Conservation (phyloP, 2,329 filamentous ascomycete species). For the Tolypocladium paradoxum region DNA sequence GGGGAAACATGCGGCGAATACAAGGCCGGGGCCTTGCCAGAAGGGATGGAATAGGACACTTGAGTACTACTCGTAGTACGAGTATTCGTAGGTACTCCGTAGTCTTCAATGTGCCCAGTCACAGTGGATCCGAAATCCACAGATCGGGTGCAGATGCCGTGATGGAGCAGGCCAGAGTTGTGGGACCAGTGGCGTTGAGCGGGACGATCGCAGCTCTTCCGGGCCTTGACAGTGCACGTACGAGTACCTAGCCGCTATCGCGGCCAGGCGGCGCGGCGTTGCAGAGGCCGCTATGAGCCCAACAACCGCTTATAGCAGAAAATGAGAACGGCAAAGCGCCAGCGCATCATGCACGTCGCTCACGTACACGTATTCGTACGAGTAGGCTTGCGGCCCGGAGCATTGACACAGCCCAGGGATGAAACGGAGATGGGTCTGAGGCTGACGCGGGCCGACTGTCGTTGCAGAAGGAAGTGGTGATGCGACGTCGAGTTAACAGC, state of each 20-base stretch:
- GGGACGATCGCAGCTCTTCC: no score
- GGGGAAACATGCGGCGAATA: background rate
- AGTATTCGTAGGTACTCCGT: no score
- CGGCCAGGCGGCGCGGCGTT: background rate
- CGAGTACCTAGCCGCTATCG: background rate
- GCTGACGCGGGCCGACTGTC: background rate
- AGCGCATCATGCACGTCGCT: background rate
- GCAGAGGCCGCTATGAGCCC: background rate
- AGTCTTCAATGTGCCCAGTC: no score
- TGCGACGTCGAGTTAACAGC: slow-evolving; percentile 1
- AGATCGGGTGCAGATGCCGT: background rate
- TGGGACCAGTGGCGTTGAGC: background rate
- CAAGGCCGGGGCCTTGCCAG: no score
- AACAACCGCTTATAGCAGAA: background rate
- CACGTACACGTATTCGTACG: background rate
- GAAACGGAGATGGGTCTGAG: background rate
- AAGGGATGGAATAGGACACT: no score
- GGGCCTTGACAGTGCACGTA: background rate
- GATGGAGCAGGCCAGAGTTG: background rate
- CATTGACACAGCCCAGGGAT: background rate
- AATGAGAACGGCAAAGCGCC: background rate
- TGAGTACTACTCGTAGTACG: no score
- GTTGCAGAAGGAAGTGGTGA: background rate
- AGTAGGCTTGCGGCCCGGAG: background rate
- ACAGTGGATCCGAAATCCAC: background rate